Base-by-base conservation (phyloP, 2,329 filamentous ascomycete genomes). In the Aspergillus unguis region DNA sequence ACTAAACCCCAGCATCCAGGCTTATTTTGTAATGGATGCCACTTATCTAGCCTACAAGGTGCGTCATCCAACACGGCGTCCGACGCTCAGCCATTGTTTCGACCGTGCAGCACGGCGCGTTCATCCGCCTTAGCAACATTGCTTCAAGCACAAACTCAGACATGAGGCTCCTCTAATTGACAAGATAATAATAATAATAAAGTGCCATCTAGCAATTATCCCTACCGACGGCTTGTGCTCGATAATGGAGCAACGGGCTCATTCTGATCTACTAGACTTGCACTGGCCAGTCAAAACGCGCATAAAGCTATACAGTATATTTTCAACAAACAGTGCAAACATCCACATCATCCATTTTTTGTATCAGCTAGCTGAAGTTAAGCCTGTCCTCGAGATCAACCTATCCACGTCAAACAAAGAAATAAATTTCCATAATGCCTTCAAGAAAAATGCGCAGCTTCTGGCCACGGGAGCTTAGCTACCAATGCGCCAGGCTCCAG, bases 401-500 rank as follows among this genome's bases (percentile, higher is more conserved):
- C 17, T 17, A 17, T 17, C 17, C 17, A 17, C 17, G 17, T 17
- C 17, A 17, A 17, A 17, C 17, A 17, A 17, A 17, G 28, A 7
- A 6, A 43, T 7, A 42, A 37, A 38, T 29, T 29, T 26, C n/a
- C 29, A 58, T 48, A 44, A 68, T 68, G 65, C 48, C 54, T 43
- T 58, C 61, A 32, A 58, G 52, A 32, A 51, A 57, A 52, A 42
- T 64, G 25, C 58, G 54, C 27, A 56, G 53, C 36, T 43, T 58
- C 27, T 61, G 58, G 52, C n/a, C 55, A 42, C 58, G 59, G 27
- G 61, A 58, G 5, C 37, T 64, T 37, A 53, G 52, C 46, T 47
- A 50, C 10, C 56, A 59, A 45, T 54, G 37, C 9, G 28, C 53
- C 29, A 46, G 38, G 44, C 54, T 60, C 41, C 62, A 61, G 55